Base-by-base conservation (phyloP, 2,329 filamentous ascomycete species). In the Didymella segeticola region DNA sequence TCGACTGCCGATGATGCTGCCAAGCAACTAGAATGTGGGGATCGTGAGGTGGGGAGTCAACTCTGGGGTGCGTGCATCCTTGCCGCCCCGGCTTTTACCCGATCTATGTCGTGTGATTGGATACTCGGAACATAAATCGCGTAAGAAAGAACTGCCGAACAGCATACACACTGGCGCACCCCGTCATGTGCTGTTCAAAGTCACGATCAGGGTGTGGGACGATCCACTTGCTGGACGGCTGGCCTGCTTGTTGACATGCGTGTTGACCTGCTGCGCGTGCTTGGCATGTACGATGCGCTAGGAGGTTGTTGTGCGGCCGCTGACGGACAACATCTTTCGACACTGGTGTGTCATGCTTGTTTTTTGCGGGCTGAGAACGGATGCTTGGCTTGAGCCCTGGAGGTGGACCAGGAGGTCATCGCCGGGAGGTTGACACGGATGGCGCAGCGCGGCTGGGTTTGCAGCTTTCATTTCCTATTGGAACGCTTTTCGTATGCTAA, bases 11-110 rank as follows among this genome's bases (percentile, higher is more conserved):
- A 38, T 43, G 38, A 47, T 53, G 43, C 43, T 36, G 51, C 51
- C 51, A 53, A 53, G 51, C 38, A 33, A 26, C 38, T 43, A 53
- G 12, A 53, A 9, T 47, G 50, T 47, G 50, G 50, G 31, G 50
- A 53, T 43, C 25, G 26, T 27, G 38, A 25, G 7, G 50, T 53
- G 43, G 38, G 50, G 43, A 33, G 33, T 15, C 30, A 31, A 43
- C 26, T 43, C 43, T 48, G 50, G 50, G 50, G 50, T 43, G 37
- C 50, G 37, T 43, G 50, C 50, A 39, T 47, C 43, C 29, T 43
- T 38, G 26, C 30, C 43, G 20, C 43, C 22, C 50, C 50, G 50
- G 15, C 3, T 19, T 23, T 48, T 53, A 43, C 15, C 43, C 50
- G 43, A 26, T 9, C 19, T 23, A 19, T 5, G 10, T 9, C 22